Conservation (phyloP, 495 filamentous ascomycete genomes). For the Podospora bellae-mahoneyi region DNA sequence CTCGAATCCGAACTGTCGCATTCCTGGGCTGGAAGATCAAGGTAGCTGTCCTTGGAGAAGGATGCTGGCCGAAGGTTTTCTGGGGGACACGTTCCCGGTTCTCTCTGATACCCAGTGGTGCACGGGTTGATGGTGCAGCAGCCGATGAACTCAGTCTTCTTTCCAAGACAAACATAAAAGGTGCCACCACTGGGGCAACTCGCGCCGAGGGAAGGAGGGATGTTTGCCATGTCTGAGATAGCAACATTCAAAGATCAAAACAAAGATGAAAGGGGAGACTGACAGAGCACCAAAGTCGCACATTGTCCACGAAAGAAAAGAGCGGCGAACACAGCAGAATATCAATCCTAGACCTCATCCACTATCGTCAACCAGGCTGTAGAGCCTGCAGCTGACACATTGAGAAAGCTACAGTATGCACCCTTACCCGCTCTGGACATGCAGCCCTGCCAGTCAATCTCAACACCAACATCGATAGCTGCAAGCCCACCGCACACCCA, state of each 20-base stretch:
- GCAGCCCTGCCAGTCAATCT: background rate
- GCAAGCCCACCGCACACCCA: background rate
- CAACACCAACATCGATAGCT: background rate
- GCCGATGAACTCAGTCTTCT: slow-evolving; percentile 30
- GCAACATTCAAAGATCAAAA: background rate
- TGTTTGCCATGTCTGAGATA: background rate
- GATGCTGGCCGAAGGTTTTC: slow-evolving; percentile 22
- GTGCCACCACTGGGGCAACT: slow-evolving; percentile 30
- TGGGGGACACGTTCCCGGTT: slow-evolving; percentile 25
- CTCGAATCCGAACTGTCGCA: slow-evolving; percentile 13
- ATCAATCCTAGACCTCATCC: background rate
- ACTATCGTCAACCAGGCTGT: background rate
- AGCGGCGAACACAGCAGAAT: background rate
- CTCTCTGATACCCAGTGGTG: slow-evolving; percentile 12
- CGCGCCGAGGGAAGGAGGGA: slow-evolving; percentile 22
- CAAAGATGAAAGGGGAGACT: background rate
- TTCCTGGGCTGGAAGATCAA: slow-evolving; percentile 24
- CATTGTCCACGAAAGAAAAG: background rate
- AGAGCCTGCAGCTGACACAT: background rate
- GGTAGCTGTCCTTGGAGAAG: slow-evolving; percentile 24
- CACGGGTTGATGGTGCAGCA: slow-evolving; percentile 38
- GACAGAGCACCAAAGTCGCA: background rate
- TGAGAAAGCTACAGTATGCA: background rate
- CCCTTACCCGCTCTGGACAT: background rate
- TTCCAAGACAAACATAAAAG: slow-evolving; percentile 33